Conservation (phyloP, 2,329 filamentous ascomycete species). For the Paecilomyces formosus region DNA sequence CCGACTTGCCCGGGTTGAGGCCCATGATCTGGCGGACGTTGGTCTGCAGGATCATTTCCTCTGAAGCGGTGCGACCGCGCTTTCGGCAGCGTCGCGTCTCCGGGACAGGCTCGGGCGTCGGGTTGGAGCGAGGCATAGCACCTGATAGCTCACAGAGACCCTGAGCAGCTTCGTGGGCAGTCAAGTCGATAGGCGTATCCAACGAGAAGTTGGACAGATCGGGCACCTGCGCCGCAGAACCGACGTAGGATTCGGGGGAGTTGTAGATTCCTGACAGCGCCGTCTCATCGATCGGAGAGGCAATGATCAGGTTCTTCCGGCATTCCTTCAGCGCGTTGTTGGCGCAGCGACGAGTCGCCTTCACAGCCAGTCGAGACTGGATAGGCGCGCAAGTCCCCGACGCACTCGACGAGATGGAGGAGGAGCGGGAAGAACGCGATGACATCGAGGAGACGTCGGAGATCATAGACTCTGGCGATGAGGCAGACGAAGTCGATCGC, state of each 20-base stretch:
- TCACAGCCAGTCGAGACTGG: constrained; percentile 28
- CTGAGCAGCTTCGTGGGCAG: constrained; percentile 31
- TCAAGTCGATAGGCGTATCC: constrained; percentile 20
- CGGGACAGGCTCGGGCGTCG: constrained; percentile 5
- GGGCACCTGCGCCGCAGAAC: constrained; percentile 16
- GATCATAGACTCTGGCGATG: constrained; percentile 57
- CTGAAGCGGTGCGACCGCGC: constrained; percentile 32
- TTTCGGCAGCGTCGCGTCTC: constrained; percentile 24
- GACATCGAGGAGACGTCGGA: constrained; percentile 52
- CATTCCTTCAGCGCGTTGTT: constrained; percentile 30
- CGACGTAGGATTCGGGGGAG: constrained; percentile 26
- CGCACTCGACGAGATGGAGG: constrained; percentile 37
- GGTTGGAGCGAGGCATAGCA: constrained; percentile 16
- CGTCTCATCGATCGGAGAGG: constrained; percentile 31
- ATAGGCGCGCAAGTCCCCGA: constrained; percentile 22
- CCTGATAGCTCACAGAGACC: constrained; percentile 35
- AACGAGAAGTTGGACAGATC: constrained; percentile 30
- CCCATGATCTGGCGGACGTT: constrained; percentile 32
- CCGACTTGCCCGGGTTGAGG: constrained; percentile 13
- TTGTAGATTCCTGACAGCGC: constrained; percentile 23
- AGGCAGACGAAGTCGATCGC: constrained; percentile 45
- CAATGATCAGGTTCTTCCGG: constrained; percentile 27
- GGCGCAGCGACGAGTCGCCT: constrained; percentile 33
- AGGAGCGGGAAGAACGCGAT: constrained; percentile 46
- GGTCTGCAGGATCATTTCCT: constrained; percentile 29